phyloP scores from a whole-genome alignment of 2,329 filamentous ascomycete species.

The Colletotrichum sp. region DNA sequence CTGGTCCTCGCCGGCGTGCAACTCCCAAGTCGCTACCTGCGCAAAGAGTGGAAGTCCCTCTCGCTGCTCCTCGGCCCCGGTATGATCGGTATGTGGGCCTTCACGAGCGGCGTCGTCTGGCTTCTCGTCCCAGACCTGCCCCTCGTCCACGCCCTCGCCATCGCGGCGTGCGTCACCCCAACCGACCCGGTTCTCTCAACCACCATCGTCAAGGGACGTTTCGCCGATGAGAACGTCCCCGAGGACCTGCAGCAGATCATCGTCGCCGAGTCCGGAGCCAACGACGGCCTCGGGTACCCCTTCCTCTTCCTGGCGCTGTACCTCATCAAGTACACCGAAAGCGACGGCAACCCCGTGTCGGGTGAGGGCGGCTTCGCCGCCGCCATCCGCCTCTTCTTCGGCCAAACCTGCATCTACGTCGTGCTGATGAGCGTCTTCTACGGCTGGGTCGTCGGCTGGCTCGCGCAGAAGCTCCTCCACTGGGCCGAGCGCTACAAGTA shows the following conservation, averaged over 20 bases:
- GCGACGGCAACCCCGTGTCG: conserved; percentile 55
- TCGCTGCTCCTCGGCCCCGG: conserved; percentile 78
- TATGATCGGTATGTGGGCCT: conserved; percentile 88
- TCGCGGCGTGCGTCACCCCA: conserved; percentile 88
- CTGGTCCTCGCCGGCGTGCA: conserved; percentile 89
- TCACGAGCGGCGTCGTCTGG: conserved; percentile 79
- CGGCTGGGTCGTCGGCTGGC: conserved; percentile 77
- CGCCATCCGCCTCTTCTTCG: conserved; percentile 83
- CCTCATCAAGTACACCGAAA: conserved; percentile 76
- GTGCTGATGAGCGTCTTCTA: conserved; percentile 82
- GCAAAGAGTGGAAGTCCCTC: conserved; percentile 79
- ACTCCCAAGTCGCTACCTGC: conserved; percentile 81
- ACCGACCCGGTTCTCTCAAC: conserved; percentile 90
- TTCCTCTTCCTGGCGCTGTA: conserved; percentile 88
- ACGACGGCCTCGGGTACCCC: conserved; percentile 88
- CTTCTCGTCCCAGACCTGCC: conserved; percentile 73
- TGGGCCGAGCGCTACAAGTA: conserved; percentile 83
- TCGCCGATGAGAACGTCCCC: conserved; percentile 89
- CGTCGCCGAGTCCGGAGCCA: conserved; percentile 83
- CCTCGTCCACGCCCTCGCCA: conserved; percentile 79
- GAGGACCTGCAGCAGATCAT: conserved; percentile 81
- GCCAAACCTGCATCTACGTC: conserved; percentile 83
- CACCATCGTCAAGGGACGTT: conserved; percentile 91
- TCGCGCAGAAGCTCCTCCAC: conserved; percentile 82
- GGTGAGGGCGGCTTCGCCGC: conserved; percentile 61